Conservation (phyloP, 2,329 filamentous ascomycete species). For the Calonectria crousiana region DNA sequence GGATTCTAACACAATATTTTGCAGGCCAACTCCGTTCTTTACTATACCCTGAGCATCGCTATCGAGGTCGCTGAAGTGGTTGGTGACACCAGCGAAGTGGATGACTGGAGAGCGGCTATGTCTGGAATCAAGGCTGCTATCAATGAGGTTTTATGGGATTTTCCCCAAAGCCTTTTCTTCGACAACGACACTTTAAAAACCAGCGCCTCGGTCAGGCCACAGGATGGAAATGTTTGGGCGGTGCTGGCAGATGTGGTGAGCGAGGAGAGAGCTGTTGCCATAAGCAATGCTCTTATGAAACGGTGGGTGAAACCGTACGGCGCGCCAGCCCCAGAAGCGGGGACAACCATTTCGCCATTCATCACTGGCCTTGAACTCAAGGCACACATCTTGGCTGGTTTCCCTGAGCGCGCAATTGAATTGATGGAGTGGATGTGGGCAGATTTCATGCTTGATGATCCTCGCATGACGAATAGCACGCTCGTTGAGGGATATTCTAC, state of each 20-base stretch:
- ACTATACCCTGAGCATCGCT: not conserved
- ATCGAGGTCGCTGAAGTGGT: not conserved
- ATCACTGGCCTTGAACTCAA: not conserved
- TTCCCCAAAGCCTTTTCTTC: not conserved
- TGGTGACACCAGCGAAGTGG: not conserved
- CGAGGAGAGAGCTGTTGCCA: not conserved
- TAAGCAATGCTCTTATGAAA: not conserved
- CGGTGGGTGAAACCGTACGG: not conserved
- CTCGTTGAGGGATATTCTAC: not conserved
- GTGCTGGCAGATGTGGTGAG: not conserved
- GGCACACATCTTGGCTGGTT: not conserved
- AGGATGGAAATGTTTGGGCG: not conserved
- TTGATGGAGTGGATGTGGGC: not conserved
- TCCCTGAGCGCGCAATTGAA: not conserved
- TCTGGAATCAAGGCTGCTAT: not conserved
- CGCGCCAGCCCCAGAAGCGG: not conserved
- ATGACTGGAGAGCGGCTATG: not conserved
- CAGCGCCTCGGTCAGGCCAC: not conserved
- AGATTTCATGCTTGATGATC: not conserved
- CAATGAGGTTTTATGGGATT: not conserved
- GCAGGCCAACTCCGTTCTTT: not conserved
- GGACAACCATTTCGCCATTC: not conserved
- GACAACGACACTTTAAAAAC: not conserved
- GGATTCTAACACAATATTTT: not conserved
- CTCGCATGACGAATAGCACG: not conserved